Evolutionary conservation across 2,329 filamentous ascomycete species (phyloP), one percentile per base, ranked within the genome.

Genomic region (Dothideomycetidae sp.): DNA sequence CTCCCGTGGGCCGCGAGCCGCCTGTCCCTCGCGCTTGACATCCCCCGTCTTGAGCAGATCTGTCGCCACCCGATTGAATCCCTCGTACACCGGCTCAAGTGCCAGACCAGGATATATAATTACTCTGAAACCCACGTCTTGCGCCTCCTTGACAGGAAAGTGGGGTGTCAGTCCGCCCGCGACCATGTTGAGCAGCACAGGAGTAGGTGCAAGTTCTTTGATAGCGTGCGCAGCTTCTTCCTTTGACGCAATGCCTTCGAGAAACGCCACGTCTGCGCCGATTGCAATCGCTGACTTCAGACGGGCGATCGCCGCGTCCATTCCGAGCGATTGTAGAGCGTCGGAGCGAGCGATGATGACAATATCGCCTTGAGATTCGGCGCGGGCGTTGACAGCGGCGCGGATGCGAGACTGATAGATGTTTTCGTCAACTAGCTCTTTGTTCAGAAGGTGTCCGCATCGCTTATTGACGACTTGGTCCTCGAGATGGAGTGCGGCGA

Each of bases 281-380:
- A 31, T 39, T 10, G 29, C 31, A 10, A 64, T 65, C 0, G 74
- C 73, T 1, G 55, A 59, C 40, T 56, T 57, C 14, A 78, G 53
- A 2, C 73, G 55, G 2, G 47, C 46, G 5, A 75, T 52, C 2
- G 70, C 67, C 46, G 69, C 71, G 7, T 71, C 69, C 44, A 70
- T 78, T 0, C 73, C 73, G 4, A 64, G 58, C 0, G 60, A 57
- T 42, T 73, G 70, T 3, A 75, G 54, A 1, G 74, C 69, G 46
- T 79, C 75, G 0, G 74, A 78, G 9, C 75, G 63, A 1, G 73
- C 74, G 40, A 80, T 78, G 39, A 79, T 64, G 17, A 79, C 64
- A 26, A 79, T 73, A 44, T 78, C 73, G 11, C 62, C 62, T 9
- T 60, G 58, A 18, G 67, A 50, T 12, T 59, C 55, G 14, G 62